Conservation (phyloP, 2,329 filamentous ascomycete genomes). For the Pseudopyricularia cyperi region DNA sequence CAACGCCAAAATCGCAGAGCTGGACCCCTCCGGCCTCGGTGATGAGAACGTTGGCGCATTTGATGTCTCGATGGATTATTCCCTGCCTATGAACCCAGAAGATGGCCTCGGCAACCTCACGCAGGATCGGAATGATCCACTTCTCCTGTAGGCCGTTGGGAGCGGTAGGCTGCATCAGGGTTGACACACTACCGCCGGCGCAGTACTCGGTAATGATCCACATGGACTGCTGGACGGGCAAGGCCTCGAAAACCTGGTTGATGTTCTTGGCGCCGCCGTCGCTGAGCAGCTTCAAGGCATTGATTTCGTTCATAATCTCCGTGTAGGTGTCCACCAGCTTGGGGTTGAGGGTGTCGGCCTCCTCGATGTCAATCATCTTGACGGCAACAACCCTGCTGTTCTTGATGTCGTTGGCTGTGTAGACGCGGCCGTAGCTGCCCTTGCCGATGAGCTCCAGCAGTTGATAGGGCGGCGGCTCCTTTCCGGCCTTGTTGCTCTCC, state of each 20-base stretch:
- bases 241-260: conserved; percentile 68
- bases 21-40: conserved; percentile 67
- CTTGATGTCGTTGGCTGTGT: conserved; percentile 37
- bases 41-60: conserved; percentile 69
- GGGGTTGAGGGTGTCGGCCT: conserved; percentile 54
- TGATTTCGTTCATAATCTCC: conserved; percentile 57
- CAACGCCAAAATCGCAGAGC: conserved; percentile 75
- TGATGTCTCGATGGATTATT: conserved; percentile 60
- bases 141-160: conserved; percentile 55
- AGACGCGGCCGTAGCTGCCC: conserved; percentile 55
- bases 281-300: conserved; percentile 57
- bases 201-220: conserved; percentile 87
- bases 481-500: conserved; percentile 40
- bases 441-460: conserved; percentile 57
- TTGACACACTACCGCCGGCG: conserved; percentile 70
- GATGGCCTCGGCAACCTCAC: conserved; percentile 53
- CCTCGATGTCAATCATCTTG: conserved; percentile 77
- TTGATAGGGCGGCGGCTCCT: conserved; percentile 44
- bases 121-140: conserved; percentile 54
- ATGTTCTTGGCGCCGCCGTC: conserved; percentile 66
- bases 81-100: conserved; percentile 55
- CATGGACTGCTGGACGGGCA: conserved; percentile 65
- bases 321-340: conserved; percentile 54
- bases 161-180: conserved; percentile 53
- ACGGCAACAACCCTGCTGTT: conserved; percentile 44